Evolutionary conservation across 2,329 filamentous ascomycete species (phyloP).

Genomic region (Botrytis aclada): DNA sequence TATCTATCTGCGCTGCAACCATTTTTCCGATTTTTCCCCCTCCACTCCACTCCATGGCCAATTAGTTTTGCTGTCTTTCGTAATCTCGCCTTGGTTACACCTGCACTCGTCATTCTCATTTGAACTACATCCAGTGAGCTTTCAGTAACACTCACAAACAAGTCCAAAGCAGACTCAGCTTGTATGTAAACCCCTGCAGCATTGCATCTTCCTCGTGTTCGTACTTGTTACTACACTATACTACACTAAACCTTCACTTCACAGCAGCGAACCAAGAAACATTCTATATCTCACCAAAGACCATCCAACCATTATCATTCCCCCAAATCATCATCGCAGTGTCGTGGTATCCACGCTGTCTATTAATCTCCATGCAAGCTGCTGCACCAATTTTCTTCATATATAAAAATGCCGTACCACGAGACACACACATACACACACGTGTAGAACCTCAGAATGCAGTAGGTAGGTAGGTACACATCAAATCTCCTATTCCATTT

Average conservation of each 20-base stretch:
- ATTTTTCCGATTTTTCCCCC: not conserved
- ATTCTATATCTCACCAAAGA: rapidly evolving
- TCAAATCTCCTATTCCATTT: not conserved
- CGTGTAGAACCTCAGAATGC: not conserved
- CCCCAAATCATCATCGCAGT: not conserved
- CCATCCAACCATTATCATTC: not conserved
- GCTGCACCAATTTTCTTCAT: no score
- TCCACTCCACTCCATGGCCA: not conserved
- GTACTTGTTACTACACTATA: not conserved
- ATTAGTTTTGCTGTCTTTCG: not conserved
- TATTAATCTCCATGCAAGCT: not conserved
- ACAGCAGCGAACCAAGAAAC: not conserved
- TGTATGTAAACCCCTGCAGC: not conserved
- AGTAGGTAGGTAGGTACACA: not conserved
- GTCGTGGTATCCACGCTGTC: not conserved
- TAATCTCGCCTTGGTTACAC: not conserved
- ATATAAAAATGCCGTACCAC: not conserved
- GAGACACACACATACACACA: not conserved
- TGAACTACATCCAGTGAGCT: not conserved
- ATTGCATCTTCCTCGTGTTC: not conserved
- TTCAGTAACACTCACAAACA: not conserved
- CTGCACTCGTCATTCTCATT: not conserved
- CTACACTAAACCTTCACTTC: not conserved
- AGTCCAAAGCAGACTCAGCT: not conserved
- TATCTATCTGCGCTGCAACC: not conserved